These are phyloP conservation scores for Phytopythium delawarense DNA, from an alignment of 352 stramenopile species.

Conservation along the genomic window DNA sequence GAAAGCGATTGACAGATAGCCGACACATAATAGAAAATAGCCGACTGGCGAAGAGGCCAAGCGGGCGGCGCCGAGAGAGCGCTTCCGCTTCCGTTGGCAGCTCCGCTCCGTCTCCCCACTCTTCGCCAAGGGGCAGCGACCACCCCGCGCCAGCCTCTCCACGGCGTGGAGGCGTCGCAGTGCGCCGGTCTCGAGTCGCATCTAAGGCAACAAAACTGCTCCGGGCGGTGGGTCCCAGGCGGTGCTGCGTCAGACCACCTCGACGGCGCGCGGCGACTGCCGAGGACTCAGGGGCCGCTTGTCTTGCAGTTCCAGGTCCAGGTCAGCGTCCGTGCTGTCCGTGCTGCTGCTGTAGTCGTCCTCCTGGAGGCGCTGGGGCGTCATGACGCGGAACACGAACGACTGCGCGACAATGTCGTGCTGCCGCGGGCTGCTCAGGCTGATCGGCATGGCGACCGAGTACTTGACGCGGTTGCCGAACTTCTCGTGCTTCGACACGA, in stretches of 20 bases:
- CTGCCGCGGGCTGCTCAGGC: slow-evolving; percentile 75
- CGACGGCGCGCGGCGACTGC: slow-evolving; percentile 21
- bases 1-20: slow-evolving; percentile 10
- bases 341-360: slow-evolving; percentile 52
- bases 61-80: slow-evolving; percentile 1
- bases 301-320: slow-evolving; percentile 24
- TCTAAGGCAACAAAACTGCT: not conserved
- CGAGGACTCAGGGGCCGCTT: slow-evolving; percentile 14
- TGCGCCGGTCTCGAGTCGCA: not conserved
- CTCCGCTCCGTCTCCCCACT: not conserved
- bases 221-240: not conserved
- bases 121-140: not conserved
- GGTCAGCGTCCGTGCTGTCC: slow-evolving; percentile 27
- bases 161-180: slow-evolving; percentile 1
- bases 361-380: slow-evolving; percentile 66
- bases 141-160: not conserved
- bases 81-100: slow-evolving; percentile 9
- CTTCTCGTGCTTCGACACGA: slow-evolving; percentile 87
- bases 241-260: slow-evolving; percentile 37
- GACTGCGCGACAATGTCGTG: slow-evolving; percentile 88
- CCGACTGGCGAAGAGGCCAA: not conserved
- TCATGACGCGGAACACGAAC: slow-evolving; percentile 84
- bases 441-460: slow-evolving; percentile 86
- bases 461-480: slow-evolving; percentile 89
- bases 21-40: slow-evolving; percentile 10